Evolutionary conservation across 257 asterid species (phyloP), one percentile per base, ranked within the genome.

Genomic region (Gentiana macrophylla): DNA sequence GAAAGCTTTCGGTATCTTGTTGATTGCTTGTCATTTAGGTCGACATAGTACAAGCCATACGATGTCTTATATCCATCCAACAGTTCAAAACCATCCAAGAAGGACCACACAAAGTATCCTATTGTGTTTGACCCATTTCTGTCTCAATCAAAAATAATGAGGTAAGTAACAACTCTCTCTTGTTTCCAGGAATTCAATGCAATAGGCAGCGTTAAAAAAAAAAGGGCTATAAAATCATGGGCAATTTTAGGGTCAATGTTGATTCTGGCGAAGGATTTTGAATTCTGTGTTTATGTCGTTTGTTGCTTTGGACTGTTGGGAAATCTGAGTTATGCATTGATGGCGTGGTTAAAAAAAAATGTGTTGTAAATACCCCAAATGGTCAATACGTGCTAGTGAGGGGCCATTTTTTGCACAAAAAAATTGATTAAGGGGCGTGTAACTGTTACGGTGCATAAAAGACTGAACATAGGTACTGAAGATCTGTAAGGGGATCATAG

Each of bases 1-100:
- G 89, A 81, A 35, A 56, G 67, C 53, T 76, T 24, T 24, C 24
- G 78, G 53, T 76, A 73, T 62, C 83, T 59, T 32, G 2, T 70
- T 12, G 70, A 37, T 9, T 79, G 60, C 50, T 72, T 59, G 68
- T 75, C 84, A 5, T 80, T 75, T 69, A 80, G 65, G 73, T 82
- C 86, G 0, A 82, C 89, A 43, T 76, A 76, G 75, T 61, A 79
- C 49, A 76, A 34, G 0, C 90, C 90, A 33, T 51, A 83, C 11
- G 71, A 61, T 6, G 44, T 3, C 12, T 5, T 36, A 58, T 67
- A 80, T 3, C 81, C 79, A 37, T 36, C 57, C 66, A 83, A 37
- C 45, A 83, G 8, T 68, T 83, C 92, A 11, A 80, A 66, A 43
- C 88, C 74, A 33, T 83, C 92, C 36, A 83, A 67, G 72, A 83